Percentiles rank a stretch among this genome's conserved stretches.
Evolutionary conservation across 2,329 filamentous ascomycete genomes (phyloP).

Genomic region (Colletotrichum endophyticum): DNA sequence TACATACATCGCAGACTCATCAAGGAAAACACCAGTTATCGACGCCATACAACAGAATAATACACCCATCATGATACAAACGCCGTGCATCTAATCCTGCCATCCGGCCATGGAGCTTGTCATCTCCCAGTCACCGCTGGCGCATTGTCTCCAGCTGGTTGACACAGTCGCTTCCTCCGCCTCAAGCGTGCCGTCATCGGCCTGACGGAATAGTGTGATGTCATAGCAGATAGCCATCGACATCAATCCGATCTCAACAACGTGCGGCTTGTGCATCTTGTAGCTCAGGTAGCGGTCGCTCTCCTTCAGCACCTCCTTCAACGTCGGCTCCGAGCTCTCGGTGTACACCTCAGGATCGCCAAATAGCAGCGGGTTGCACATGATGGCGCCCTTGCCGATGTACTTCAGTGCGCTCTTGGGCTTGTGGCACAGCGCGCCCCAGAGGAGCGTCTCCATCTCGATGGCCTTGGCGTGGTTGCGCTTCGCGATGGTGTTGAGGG

Average conservation of each 20-base stretch:
- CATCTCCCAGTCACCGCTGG: conserved; percentile 38
- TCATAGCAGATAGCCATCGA: conserved; percentile 38
- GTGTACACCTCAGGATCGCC: conserved; percentile 27
- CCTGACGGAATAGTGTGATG: conserved; percentile 30
- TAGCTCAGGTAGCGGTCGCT: conserved; percentile 32
- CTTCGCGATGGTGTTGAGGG: conserved; percentile 37
- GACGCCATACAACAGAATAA: not conserved
- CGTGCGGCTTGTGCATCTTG: conserved; percentile 34
- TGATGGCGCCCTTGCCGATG: conserved; percentile 41
- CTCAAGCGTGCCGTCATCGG: conserved; percentile 26
- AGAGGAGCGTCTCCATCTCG: conserved; percentile 42
- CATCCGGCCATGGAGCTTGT: conserved; percentile 19
- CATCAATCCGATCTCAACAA: conserved; percentile 44
- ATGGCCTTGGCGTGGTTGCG: conserved; percentile 40
- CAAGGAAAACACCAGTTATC: not conserved
- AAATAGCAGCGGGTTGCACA: conserved; percentile 38
- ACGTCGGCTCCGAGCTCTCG: conserved; percentile 29
- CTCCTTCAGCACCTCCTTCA: conserved; percentile 33
- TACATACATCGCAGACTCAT: not conserved
- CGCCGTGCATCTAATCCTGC: conserved; percentile 1
- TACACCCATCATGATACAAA: not conserved
- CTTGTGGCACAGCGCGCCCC: conserved; percentile 41
- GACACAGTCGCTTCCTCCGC: conserved; percentile 32
- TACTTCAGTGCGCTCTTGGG: conserved; percentile 38
- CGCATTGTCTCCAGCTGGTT: conserved; percentile 38